These are phyloP conservation scores for Penicillium sclerotigenum DNA, from an alignment of 2,329 filamentous ascomycete genomes.

Conservation along the genomic window DNA sequence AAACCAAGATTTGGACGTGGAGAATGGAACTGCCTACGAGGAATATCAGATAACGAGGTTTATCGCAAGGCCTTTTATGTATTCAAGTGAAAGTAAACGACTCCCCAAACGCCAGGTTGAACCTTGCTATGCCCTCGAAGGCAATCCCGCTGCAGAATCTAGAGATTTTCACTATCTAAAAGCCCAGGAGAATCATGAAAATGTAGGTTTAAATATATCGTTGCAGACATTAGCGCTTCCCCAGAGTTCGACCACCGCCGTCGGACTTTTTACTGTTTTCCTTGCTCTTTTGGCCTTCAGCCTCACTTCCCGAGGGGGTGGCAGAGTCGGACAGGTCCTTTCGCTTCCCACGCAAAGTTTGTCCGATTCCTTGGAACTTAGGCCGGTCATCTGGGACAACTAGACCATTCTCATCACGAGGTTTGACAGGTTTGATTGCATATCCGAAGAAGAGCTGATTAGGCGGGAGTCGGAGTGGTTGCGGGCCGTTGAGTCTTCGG, in stretches of 20 bases:
- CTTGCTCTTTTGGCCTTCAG: constrained; percentile 25
- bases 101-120: constrained; percentile 23
- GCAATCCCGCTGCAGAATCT: constrained; percentile 7
- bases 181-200: constrained; percentile 11
- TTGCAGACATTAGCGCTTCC: constrained; percentile 16
- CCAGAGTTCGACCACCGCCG: constrained; percentile 20
- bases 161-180: constrained; percentile 11
- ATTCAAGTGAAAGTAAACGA: constrained; percentile 2
- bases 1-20: background rate
- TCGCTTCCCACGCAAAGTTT: constrained; percentile 74
- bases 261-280: constrained; percentile 12
- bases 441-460: constrained; percentile 98
- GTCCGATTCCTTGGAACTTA: constrained; percentile 80
- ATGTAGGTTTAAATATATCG: constrained; percentile 1
- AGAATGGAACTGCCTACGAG: background rate
- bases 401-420: constrained; percentile 64
- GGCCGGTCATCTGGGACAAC: constrained; percentile 62
- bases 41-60: background rate
- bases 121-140: constrained; percentile 27
- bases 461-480: constrained; percentile 76
- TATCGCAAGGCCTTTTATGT: constrained; percentile 1
- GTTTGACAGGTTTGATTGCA: constrained; percentile 82
- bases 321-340: constrained; percentile 50
- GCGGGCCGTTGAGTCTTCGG: constrained; percentile 69
- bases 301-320: constrained; percentile 38